phyloP scores from a whole-genome alignment of 163 green algal species.

The Prototheca cutis region DNA sequence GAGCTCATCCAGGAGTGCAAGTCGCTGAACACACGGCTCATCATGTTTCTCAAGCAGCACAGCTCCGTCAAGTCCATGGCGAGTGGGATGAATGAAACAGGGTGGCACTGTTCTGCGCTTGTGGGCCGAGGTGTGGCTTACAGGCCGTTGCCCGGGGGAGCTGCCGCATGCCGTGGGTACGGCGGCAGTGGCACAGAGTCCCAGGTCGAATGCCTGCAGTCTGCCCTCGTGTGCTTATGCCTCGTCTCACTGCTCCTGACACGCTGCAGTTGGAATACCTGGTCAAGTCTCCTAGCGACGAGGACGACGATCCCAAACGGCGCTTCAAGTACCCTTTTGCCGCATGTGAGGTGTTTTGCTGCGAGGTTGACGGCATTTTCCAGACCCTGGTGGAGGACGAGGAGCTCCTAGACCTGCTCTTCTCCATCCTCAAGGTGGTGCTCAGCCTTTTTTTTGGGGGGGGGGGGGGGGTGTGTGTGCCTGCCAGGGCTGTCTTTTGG shows the following conservation, averaged over 20 bases:
- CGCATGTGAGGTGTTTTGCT: slow-evolving; percentile 95
- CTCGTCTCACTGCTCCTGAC: background rate
- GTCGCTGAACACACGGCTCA: slow-evolving; percentile 76
- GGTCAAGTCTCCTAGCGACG: slow-evolving; percentile 51
- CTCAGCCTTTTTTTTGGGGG: no score
- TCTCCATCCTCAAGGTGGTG: slow-evolving; percentile 51
- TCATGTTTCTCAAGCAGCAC: slow-evolving; percentile 70
- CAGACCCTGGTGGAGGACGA: slow-evolving; percentile 76
- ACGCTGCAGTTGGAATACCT: slow-evolving; percentile 44
- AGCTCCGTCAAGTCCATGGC: slow-evolving; percentile 75
- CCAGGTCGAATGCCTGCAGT: no score
- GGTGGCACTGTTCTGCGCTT: no score
- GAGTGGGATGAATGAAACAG: no score
- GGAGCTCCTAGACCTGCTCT: slow-evolving; percentile 71
- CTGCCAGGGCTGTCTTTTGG: no score
- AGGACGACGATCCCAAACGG: slow-evolving; percentile 47
- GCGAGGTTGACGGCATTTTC: slow-evolving; percentile 91
- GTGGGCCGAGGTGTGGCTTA: no score
- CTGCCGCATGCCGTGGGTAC: background rate
- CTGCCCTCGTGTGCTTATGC: no score
- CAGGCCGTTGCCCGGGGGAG: no score
- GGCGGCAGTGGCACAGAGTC: no score
- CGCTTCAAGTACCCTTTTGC: slow-evolving; percentile 86
- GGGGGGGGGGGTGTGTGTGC: no score
- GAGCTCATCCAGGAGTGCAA: slow-evolving; percentile 98